These are phyloP conservation scores for Ganoderma lucidum DNA, from an alignment of 1,284 basidiomycete genomes.

Conservation along the genomic window DNA sequence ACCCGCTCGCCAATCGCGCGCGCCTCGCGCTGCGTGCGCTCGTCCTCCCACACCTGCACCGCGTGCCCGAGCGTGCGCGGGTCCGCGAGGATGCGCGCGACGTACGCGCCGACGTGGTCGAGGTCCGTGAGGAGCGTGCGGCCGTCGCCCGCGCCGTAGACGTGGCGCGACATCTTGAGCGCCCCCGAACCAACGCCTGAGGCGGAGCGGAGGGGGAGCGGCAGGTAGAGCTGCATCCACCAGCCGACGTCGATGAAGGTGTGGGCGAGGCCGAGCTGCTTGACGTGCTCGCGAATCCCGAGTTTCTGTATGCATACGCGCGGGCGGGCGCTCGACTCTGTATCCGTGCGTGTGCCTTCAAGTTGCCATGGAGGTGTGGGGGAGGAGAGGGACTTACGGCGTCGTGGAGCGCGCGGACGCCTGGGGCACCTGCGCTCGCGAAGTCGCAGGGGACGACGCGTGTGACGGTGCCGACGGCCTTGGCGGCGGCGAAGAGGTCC, in stretches of 20 bases:
- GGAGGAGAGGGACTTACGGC: slow-evolving; percentile 15
- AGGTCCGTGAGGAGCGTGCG: slow-evolving; percentile 30
- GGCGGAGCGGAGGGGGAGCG: slow-evolving; percentile 10
- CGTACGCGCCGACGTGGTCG: slow-evolving; percentile 34
- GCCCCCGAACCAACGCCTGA: neutral
- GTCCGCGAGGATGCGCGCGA: slow-evolving; percentile 37
- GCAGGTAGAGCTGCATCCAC: slow-evolving; percentile 37
- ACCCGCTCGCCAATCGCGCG: slow-evolving; percentile 26
- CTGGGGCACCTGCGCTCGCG: slow-evolving; percentile 24
- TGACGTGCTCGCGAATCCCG: slow-evolving; percentile 28
- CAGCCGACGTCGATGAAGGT: slow-evolving; percentile 40
- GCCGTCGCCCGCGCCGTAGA: slow-evolving; percentile 27
- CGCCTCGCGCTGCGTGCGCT: slow-evolving; percentile 31
- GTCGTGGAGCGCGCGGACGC: slow-evolving; percentile 22
- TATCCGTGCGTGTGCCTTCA: neutral
- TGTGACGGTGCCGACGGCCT: slow-evolving; percentile 25
- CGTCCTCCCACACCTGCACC: slow-evolving; percentile 41
- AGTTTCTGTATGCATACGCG: slow-evolving; percentile 29
- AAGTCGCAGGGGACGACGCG: slow-evolving; percentile 29
- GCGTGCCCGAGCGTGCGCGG: slow-evolving; percentile 38
- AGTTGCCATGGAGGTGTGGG: neutral
- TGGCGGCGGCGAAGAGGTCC: slow-evolving; percentile 30
- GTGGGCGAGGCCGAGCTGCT: slow-evolving; percentile 28
- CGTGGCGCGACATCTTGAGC: slow-evolving; percentile 4
- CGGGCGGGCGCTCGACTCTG: neutral